Evolutionary conservation across 2,329 filamentous ascomycete genomes (phyloP).

Genomic region (Xylariaceae sp.): DNA sequence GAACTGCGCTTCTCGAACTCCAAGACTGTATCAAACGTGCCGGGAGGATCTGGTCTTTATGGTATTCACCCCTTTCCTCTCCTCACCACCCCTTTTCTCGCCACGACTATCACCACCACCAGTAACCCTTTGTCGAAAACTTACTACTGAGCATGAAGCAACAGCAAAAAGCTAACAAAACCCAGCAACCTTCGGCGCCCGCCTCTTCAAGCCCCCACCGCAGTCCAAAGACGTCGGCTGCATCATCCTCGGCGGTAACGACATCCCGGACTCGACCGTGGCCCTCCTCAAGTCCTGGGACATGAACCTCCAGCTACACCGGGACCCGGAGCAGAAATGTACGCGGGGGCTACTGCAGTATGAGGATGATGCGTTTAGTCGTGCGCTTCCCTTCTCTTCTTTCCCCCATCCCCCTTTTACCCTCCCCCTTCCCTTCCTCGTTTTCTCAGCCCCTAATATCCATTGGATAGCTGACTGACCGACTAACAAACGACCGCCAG

Average conservation of each 20-base stretch:
- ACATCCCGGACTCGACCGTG: constrained; percentile 7
- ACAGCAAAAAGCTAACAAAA: background rate
- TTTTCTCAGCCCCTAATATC: background rate
- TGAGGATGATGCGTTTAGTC: constrained; percentile 8
- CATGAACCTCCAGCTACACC: constrained; percentile 1
- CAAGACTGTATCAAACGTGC: constrained; percentile 2
- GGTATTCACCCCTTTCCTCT: background rate
- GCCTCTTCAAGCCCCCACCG: constrained; percentile 8
- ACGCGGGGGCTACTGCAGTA: constrained; percentile 12
- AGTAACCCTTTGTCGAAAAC: background rate
- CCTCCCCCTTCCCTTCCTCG: too few species aligned
- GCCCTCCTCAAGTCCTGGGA: constrained; percentile 10
- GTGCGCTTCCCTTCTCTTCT: background rate
- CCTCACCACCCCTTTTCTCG: background rate
- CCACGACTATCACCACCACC: background rate
- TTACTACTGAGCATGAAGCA: too few species aligned
- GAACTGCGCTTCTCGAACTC: constrained; percentile 13
- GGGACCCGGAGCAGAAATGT: constrained; percentile 3
- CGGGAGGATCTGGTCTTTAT: constrained; percentile 13
- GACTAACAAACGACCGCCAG: background rate
- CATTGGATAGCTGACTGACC: background rate
- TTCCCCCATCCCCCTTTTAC: background rate
- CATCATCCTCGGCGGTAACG: constrained; percentile 7
- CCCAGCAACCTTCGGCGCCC: constrained; percentile 12
- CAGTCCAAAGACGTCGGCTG: constrained; percentile 6